Percentiles rank a stretch among this genome's conserved stretches.
Evolutionary conservation across 202 grass and related monocot genomes (phyloP).

Genomic region (Tripidium arundinaceum): DNA sequence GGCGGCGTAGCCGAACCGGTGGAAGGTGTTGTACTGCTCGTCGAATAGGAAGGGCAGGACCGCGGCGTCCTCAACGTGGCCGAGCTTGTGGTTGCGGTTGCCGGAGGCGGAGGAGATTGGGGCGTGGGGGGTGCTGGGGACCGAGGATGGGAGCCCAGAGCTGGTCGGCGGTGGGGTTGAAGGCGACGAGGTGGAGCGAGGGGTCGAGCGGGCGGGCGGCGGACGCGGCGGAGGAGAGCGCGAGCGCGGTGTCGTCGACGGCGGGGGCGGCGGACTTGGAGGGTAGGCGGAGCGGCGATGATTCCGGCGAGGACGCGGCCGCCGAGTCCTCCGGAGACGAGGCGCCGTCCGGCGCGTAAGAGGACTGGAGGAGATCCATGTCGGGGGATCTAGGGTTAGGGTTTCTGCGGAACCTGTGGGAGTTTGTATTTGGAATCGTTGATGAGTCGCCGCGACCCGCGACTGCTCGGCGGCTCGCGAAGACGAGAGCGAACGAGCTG

Average conservation of each 20-base stretch:
- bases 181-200: constrained; percentile 63
- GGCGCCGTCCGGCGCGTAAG: constrained; percentile 38
- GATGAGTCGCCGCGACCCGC: background rate
- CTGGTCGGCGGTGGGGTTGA: constrained; percentile 96
- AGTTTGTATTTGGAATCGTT: background rate
- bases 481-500: too few species aligned
- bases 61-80: constrained; percentile 82
- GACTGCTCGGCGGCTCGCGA: background rate
- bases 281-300: constrained; percentile 55
- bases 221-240: constrained; percentile 55
- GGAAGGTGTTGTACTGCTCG: constrained; percentile 97
- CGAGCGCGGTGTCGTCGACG: constrained; percentile 82
- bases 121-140: constrained; percentile 76
- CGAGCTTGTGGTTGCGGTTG: constrained; percentile 96
- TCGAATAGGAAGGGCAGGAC: constrained; percentile 97
- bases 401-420: constrained; percentile 22
- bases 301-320: constrained; percentile 52
- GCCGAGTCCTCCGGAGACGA: constrained; percentile 25
- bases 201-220: constrained; percentile 77
- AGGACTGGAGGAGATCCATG: constrained; percentile 93
- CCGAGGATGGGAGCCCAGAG: constrained; percentile 84
- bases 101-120: constrained; percentile 62
- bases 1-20: constrained; percentile 80
- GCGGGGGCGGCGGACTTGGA: constrained; percentile 75
- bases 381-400: constrained; percentile 32